Base-by-base conservation (phyloP, 2,329 filamentous ascomycete genomes). In the Neonectria faginata region DNA sequence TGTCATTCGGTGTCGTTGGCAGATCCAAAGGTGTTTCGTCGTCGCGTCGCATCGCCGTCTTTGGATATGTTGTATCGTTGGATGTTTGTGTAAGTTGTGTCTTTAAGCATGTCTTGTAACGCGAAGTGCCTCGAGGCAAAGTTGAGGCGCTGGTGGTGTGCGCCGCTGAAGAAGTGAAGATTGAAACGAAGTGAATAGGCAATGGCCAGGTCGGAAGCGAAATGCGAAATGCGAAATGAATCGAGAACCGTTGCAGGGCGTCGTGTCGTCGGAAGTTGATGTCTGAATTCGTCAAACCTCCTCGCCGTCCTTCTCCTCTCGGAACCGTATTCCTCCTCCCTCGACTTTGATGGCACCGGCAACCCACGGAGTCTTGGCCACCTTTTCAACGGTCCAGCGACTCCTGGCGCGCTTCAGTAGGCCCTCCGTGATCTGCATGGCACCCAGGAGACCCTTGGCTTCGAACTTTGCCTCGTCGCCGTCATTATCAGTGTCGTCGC, bases 401-500 rank as follows among this genome's bases (percentile, higher is more conserved):
- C 89, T 92, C 51, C 92, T 89, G 2, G 92, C 92, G 67, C 97
- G 89, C 79, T 92, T 95, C 61, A 99, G 79, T 18, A 98, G 80
- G 0, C 90, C 92, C 75, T 97, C 94, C 0, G 97, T 94, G 58
- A 94, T 91, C 47, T 89, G 84, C 80, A 91, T 91, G 7, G 93
- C 94, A 0, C 92, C 93, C 41, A 89, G 84, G 57, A 97, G 86
- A 1, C 87, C 91, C 54, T 82, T 83, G 6, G 86, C 88, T 62
- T 87, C 86, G 68, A 90, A 89, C 67, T 87, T 89, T 70, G 77
- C 83, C 66, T 82, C 80, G 69, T 88, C 84, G 3, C 84, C 85
- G 53, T 97, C 93, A 84, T 97, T 96, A 59, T 97, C 93, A 39
- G 93, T 94, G 60, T 97, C 92, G 11, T 91, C 89, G 62, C 94